phyloP scores from a whole-genome alignment of 805 yeast genomes.

The Lachancea meyersii region DNA sequence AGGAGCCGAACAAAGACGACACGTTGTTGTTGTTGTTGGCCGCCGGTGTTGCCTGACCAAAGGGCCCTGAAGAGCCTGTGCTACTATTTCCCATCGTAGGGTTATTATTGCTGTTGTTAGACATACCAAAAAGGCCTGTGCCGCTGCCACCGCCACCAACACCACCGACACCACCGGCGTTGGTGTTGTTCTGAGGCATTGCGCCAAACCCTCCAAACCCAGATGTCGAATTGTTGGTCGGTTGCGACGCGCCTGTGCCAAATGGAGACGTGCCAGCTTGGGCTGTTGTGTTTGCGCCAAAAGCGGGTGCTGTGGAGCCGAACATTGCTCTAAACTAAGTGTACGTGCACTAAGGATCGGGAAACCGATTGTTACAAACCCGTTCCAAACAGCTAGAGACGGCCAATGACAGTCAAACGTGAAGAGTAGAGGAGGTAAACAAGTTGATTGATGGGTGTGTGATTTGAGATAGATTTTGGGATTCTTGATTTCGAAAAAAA shows the following conservation, averaged over 20 bases:
- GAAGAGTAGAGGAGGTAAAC: neutral
- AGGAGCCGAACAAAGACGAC: conserved; percentile 18
- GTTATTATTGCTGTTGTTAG: conserved; percentile 19
- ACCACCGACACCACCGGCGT: conserved; percentile 7
- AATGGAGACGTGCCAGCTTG: conserved; percentile 31
- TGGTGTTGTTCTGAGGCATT: conserved; percentile 5
- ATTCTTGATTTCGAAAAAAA: no score
- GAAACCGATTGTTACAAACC: neutral
- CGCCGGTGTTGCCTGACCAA: conserved; percentile 25
- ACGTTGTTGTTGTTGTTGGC: conserved; percentile 12
- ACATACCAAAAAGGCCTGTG: conserved; percentile 27
- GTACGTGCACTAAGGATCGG: neutral
- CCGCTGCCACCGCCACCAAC: conserved; percentile 15
- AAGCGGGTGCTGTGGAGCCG: conserved; percentile 25
- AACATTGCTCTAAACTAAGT: conserved; percentile 11
- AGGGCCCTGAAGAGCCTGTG: conserved; percentile 13
- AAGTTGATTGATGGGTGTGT: neutral
- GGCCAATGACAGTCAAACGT: neutral
- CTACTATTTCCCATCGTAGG: conserved; percentile 9
- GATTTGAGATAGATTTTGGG: no score
- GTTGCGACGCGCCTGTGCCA: conserved; percentile 27
- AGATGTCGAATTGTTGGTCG: conserved; percentile 28
- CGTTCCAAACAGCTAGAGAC: neutral
- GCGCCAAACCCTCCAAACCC: conserved; percentile 33
- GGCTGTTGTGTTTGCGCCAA: conserved; percentile 20